These are phyloP conservation scores for Pestalotiopsis fici DNA, from an alignment of 2,329 filamentous ascomycete species.

Conservation along the genomic window DNA sequence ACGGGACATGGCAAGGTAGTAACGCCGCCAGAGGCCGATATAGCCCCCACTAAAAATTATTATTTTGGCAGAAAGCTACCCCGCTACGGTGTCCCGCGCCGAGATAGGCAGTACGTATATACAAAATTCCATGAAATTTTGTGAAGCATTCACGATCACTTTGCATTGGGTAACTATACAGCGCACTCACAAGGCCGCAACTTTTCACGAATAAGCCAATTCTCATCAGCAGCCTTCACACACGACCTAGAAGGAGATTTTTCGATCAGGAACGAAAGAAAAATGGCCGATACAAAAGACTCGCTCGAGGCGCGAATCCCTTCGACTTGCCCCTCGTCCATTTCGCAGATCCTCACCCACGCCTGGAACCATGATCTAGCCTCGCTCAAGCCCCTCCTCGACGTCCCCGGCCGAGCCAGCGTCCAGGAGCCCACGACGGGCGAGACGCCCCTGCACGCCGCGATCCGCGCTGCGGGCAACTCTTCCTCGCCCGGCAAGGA, in stretches of 20 bases:
- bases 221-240: background rate
- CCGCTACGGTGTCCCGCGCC: background rate
- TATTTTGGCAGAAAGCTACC: background rate
- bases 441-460: slow-evolving; percentile 85
- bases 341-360: slow-evolving; percentile 52
- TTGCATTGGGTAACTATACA: background rate
- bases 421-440: slow-evolving; percentile 83
- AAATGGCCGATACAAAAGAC: slow-evolving; percentile 36
- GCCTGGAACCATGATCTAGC: slow-evolving; percentile 64
- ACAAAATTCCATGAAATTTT: background rate
- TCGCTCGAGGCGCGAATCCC: slow-evolving; percentile 55
- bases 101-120: background rate
- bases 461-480: slow-evolving; percentile 65
- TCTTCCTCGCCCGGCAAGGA: slow-evolving; percentile 32
- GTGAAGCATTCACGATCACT: background rate
- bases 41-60: background rate
- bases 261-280: background rate
- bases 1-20: too few relatives aligned
- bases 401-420: slow-evolving; percentile 64
- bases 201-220: background rate
- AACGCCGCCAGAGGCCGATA: too few relatives aligned
- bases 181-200: background rate
- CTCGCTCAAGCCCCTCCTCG: slow-evolving; percentile 69
- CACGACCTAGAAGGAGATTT: background rate
- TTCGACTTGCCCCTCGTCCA: slow-evolving; percentile 49